Evolutionary conservation across 495 filamentous ascomycete species (phyloP).

Genomic region (Beverwykella pulmonaria): DNA sequence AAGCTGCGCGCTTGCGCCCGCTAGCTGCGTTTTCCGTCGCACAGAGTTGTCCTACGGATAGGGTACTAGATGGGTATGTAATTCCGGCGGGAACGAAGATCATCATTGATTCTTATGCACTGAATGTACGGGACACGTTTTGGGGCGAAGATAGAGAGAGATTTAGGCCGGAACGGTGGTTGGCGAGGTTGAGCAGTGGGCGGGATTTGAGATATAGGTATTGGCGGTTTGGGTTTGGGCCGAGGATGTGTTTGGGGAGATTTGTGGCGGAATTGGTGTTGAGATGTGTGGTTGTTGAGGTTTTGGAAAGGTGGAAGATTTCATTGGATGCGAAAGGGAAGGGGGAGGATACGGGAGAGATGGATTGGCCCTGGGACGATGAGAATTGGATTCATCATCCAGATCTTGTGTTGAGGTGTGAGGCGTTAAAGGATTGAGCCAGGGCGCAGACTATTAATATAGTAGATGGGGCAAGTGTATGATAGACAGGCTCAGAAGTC

Average conservation of each 20-base stretch:
- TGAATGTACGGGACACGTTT: constrained; percentile 47
- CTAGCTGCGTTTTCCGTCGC: constrained; percentile 48
- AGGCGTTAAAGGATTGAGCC: too few species aligned
- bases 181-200: neutral
- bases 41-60: constrained; percentile 42
- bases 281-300: neutral
- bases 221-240: constrained; percentile 36
- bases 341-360: neutral
- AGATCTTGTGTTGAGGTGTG: too few species aligned
- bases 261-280: constrained; percentile 6
- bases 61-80: neutral
- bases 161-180: constrained; percentile 37
- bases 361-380: neutral
- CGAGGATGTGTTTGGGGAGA: constrained; percentile 25
- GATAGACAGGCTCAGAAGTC: neutral
- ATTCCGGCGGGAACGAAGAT: constrained; percentile 40
- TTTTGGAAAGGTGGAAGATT: neutral
- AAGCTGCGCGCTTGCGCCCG: constrained; percentile 47
- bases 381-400: neutral
- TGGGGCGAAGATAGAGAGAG: constrained; percentile 43
- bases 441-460: too few species aligned
- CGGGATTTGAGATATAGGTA: constrained; percentile 14
- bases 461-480: too few species aligned
- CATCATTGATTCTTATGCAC: constrained; percentile 47
- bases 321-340: neutral